Base-by-base conservation (phyloP, 2,329 filamentous ascomycete genomes). In the Aspergillus floridensis region DNA sequence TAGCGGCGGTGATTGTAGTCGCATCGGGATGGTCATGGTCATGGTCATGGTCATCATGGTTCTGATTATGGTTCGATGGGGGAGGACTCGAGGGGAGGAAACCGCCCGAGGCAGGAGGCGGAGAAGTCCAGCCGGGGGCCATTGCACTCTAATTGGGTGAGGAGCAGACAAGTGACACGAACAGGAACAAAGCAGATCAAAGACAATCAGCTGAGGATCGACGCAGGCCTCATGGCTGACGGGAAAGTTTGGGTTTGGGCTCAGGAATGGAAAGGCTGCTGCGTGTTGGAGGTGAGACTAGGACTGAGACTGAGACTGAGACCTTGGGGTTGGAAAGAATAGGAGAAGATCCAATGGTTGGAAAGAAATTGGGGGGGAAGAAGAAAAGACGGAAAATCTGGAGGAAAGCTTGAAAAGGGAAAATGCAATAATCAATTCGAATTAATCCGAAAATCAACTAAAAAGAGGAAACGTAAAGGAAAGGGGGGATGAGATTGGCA, bases 91-190 rank as follows among this genome's bases (percentile, higher is more conserved):
- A 44, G 38, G 38, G 38, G 16, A 44, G 38, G 53, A 59, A 57
- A 54, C 48, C 57, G 59, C 62, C 64, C 63, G 65, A 60, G 59
- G 59, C 59, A 58, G 38, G 38, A 44, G 63, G 64, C 63, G 63
- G 59, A 66, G 65, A 61, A 50, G 56, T 51, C 65, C 64, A 65
- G 59, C 58, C 65, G 47, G 60, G 61, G 65, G 60, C 57, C 65
- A 65, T 65, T 56, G 44, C 48, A 56, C 38, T 60, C 52, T 60
- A 49, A 60, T 58, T 60, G 58, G 26, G 51, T 50, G 56, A 58
- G 35, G 22, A 53, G 35, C 14, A 41, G 44, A 54, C 32, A 56
- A 49, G 12, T 50, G 59, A 64, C 55, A 58, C 53, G 54, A 64
- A 57, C 49, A 56, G 48, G 32, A 48, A 60, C 47, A 62, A 61